Base-by-base conservation (phyloP, 169 alveolate species). In the Plasmodium vivax region DNA sequence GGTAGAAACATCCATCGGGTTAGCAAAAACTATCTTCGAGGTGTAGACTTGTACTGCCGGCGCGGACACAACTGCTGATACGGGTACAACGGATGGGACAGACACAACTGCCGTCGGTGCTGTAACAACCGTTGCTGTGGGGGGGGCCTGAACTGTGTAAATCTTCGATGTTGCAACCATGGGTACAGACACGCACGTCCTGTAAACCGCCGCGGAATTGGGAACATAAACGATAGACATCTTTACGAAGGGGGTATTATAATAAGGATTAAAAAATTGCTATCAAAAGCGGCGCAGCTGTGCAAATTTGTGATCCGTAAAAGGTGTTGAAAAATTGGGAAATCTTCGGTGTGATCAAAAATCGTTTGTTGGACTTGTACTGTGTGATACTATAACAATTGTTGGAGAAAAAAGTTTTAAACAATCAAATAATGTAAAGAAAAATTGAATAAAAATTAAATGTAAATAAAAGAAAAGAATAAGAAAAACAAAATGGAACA, bases 151-250 rank as follows among this genome's bases (percentile, higher is more conserved):
- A 23, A 87, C 34, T 56, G 87, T 58, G 71, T 56, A 87, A n/a
- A 87, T 81, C 32, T 54, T 36, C 45, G 79, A 68, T 32, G 94
- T 77, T 56, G 88, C 34, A 54, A 62, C 27, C 27, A 79, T 88
- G n/a, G 88, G 87, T 4, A 87, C 87, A 56, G 94, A 88, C 73
- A 80, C 77, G 51, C 77, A 79, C 45, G 88, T 30, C 90, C 73
- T 88, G 90, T 80, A 88, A 27, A 62, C 82, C 9, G 56, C 8
- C 34, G 58, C 19, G 12, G 90, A 77, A 79, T 27, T 88, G 68
- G 94, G 84, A 9, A 81, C 90, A 58, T 58, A 80, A 41, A 88
- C 51, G 32, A 88, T 23, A 80, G 94, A 88, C 94, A 88, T 88
- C 73, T 88, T 88, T 32, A 62, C 12, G 41, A 51, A 74, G 56